phyloP scores from a whole-genome alignment of 805 yeast species.

The Ogataea pilisensis region DNA sequence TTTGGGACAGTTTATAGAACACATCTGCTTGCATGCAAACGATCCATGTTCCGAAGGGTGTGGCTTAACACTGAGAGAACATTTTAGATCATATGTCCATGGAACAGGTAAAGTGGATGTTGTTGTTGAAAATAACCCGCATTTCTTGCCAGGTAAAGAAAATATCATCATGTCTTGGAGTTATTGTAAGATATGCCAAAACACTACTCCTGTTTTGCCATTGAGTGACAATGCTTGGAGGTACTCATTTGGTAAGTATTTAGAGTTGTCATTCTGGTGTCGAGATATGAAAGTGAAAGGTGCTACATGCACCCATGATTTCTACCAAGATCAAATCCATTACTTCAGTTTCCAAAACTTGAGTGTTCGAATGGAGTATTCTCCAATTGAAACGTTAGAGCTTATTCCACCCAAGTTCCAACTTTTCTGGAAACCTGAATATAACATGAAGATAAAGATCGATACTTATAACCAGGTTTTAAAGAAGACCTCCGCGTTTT shows the following conservation, averaged over 20 bases:
- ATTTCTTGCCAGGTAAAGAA: constrained; percentile 54
- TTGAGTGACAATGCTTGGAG: constrained; percentile 88
- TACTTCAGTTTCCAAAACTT: constrained; percentile 79
- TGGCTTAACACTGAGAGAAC: constrained; percentile 64
- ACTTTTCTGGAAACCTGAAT: constrained; percentile 67
- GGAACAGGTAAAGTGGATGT: constrained; percentile 82
- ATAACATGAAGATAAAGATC: constrained; percentile 63
- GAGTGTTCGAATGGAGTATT: constrained; percentile 75
- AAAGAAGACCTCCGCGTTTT: constrained; percentile 54
- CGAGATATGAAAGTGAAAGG: constrained; percentile 55
- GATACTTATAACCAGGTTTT: constrained; percentile 54
- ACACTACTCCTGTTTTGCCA: constrained; percentile 69
- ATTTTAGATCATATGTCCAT: constrained; percentile 83
- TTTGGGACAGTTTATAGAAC: constrained; percentile 84
- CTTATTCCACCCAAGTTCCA: constrained; percentile 72
- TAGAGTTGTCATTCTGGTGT: constrained; percentile 83
- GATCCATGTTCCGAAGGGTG: constrained; percentile 79
- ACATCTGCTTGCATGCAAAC: constrained; percentile 61
- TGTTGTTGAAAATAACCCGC: constrained; percentile 56
- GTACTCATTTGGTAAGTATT: constrained; percentile 87
- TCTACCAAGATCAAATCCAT: constrained; percentile 74
- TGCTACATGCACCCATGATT: constrained; percentile 69
- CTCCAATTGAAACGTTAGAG: constrained; percentile 71
- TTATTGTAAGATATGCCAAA: constrained; percentile 74
- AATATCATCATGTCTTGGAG: constrained; percentile 87